phyloP scores from a whole-genome alignment of 139 green algal species.

The Volvox africanus region DNA sequence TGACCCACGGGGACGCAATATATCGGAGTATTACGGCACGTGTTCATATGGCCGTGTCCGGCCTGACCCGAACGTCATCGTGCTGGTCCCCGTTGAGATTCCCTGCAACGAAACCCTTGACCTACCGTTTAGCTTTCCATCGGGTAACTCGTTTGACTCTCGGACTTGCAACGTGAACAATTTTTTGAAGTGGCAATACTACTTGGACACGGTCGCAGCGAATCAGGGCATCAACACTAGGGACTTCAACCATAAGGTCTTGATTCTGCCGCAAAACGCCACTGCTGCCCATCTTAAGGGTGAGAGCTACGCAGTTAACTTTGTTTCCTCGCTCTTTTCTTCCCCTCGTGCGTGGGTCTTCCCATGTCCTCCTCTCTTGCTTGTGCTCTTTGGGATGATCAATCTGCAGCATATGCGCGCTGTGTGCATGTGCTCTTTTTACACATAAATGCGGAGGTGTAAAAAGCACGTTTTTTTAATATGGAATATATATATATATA shows the following conservation, averaged over 20 bases:
- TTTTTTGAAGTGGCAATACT: background rate
- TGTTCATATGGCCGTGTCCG: background rate
- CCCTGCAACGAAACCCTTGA: background rate
- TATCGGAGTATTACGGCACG: background rate
- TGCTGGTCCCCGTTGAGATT: background rate
- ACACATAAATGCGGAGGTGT: no score
- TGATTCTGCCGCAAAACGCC: background rate
- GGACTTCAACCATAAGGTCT: constrained; percentile 5
- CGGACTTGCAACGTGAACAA: background rate
- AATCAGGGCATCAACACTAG: background rate
- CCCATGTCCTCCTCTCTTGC: no score
- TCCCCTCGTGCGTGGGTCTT: no score
- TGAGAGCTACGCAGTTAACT: no score
- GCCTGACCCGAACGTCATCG: background rate
- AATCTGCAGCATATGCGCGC: no score
- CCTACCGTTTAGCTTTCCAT: background rate
- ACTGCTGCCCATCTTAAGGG: no score
- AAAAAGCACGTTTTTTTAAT: no score
- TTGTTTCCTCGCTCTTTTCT: no score
- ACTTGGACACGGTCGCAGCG: background rate
- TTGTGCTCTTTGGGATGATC: no score
- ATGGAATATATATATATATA: no score
- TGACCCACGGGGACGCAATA: background rate
- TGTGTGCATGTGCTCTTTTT: no score
- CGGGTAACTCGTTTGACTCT: background rate